Evolutionary conservation across 495 filamentous ascomycete genomes (phyloP).

Genomic region (Monascus purpureus): DNA sequence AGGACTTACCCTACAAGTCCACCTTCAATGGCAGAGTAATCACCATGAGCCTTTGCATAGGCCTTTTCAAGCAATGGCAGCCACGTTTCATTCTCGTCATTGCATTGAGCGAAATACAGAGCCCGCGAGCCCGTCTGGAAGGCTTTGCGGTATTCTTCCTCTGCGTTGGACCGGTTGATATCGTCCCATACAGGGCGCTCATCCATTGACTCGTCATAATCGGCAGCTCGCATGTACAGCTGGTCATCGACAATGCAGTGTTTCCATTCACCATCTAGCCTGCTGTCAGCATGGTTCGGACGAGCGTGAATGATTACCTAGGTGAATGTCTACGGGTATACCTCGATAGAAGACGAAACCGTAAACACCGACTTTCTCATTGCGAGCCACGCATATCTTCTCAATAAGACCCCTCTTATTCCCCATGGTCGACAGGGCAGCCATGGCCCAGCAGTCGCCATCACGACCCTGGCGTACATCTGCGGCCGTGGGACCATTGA

Average conservation of each 20-base stretch:
- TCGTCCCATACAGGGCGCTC: constrained; percentile 61
- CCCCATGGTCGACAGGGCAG: constrained; percentile 69
- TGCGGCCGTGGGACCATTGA: constrained; percentile 69
- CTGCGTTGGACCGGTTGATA: constrained; percentile 52
- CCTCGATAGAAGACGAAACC: constrained; percentile 86
- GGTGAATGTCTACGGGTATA: too few relatives aligned
- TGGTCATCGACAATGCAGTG: constrained; percentile 81
- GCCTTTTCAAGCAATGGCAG: constrained; percentile 89
- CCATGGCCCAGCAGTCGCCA: constrained; percentile 89
- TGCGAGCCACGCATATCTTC: constrained; percentile 64
- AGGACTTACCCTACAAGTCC: constrained; percentile 60
- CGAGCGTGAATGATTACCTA: too few relatives aligned
- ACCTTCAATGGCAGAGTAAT: constrained; percentile 71
- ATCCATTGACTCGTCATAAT: constrained; percentile 60
- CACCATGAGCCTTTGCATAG: constrained; percentile 89
- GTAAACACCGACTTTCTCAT: constrained; percentile 78
- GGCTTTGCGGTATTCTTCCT: constrained; percentile 62
- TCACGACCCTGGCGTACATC: constrained; percentile 68
- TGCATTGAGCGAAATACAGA: constrained; percentile 77
- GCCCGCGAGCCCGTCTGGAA: constrained; percentile 68
- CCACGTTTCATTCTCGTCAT: constrained; percentile 84
- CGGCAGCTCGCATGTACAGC: constrained; percentile 66
- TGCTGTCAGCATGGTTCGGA: too few relatives aligned
- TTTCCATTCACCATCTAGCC: constrained; percentile 75
- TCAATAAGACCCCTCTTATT: constrained; percentile 71